Evolutionary conservation across 768 basidiomycete species (phyloP).

Genomic region (Lactarius evosmus): DNA sequence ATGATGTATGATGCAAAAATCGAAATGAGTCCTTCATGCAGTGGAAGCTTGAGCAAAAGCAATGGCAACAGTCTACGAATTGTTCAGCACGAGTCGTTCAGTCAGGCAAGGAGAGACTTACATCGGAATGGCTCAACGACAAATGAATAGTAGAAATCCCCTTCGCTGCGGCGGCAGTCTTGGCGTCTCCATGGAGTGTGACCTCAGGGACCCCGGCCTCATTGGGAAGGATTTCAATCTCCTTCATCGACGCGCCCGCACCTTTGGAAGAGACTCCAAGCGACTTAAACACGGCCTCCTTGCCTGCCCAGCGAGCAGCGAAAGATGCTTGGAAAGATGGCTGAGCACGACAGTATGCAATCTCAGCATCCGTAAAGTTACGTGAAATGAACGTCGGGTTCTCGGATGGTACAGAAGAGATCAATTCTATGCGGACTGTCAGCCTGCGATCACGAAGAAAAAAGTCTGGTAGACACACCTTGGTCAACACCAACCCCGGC

Average conservation of each 20-base stretch:
- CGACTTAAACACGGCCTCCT: conserved; percentile 97
- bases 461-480: conserved; percentile 45
- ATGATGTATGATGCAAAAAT: conserved; percentile 4
- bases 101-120: conserved; percentile 39
- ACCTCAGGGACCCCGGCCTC: conserved; percentile 78
- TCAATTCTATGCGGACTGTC: conserved; percentile 58
- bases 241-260: conserved; percentile 91
- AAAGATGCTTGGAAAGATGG: conserved; percentile 87
- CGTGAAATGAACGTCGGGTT: conserved; percentile 84
- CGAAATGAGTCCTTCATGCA: conserved; percentile 28
- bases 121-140: conserved; percentile 92
- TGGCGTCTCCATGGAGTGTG: conserved; percentile 73
- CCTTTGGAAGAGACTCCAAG: conserved; percentile 88
- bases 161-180: conserved; percentile 64
- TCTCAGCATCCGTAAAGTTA: conserved; percentile 91
- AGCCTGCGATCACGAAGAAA: conserved; percentile 20
- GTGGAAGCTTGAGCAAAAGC: conserved; percentile 78
- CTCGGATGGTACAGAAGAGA: conserved; percentile 85
- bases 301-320: conserved; percentile 95
- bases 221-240: conserved; percentile 90
- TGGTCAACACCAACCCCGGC: conserved; percentile 88
- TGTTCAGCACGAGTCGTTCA: conserved; percentile 25
- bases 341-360: conserved; percentile 81
- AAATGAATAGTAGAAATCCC: conserved; percentile 73
- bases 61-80: conserved; percentile 68